These are phyloP conservation scores for Gremmenia infestans DNA, from an alignment of 2,329 filamentous ascomycete species.

Conservation along the genomic window DNA sequence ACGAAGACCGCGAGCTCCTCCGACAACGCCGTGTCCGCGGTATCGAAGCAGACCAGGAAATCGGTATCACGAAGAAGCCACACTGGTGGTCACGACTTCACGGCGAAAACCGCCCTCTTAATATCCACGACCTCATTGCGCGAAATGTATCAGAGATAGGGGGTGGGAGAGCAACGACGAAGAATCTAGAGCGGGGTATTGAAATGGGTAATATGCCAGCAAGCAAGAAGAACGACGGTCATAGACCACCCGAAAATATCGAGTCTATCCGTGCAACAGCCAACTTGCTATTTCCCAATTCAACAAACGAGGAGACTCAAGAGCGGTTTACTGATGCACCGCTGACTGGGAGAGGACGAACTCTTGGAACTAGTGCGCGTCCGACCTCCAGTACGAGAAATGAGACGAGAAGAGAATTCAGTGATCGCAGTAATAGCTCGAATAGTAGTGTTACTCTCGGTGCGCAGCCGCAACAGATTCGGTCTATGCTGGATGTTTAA, in stretches of 20 bases:
- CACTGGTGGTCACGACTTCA: slow-evolving; percentile 57
- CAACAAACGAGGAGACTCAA: slow-evolving; percentile 1
- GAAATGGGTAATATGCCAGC: slow-evolving; percentile 35
- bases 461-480: slow-evolving; percentile 30
- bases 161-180: slow-evolving; percentile 27
- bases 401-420: slow-evolving; percentile 2
- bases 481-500: slow-evolving; percentile 40
- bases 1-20: slow-evolving; percentile 67
- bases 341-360: slow-evolving; percentile 3
- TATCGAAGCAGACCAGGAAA: slow-evolving; percentile 50
- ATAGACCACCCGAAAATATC: slow-evolving; percentile 47
- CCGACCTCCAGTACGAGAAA: neutral
- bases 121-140: slow-evolving; percentile 29
- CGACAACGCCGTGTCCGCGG: slow-evolving; percentile 56
- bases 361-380: neutral
- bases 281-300: slow-evolving; percentile 14
- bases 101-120: slow-evolving; percentile 21
- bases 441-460: slow-evolving; percentile 24
- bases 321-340: slow-evolving; percentile 16
- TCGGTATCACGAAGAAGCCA: slow-evolving; percentile 57
- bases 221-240: slow-evolving; percentile 29
- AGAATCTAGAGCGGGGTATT: slow-evolving; percentile 29
- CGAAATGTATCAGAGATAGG: slow-evolving; percentile 34
- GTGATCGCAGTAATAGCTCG: slow-evolving; percentile 22
- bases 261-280: slow-evolving; percentile 11